Percentiles rank a stretch among this genome's conserved stretches.
These are phyloP conservation scores for Sechiopsis laciniata DNA, from an alignment of 306 rosid genomes.

Conservation along the genomic window DNA sequence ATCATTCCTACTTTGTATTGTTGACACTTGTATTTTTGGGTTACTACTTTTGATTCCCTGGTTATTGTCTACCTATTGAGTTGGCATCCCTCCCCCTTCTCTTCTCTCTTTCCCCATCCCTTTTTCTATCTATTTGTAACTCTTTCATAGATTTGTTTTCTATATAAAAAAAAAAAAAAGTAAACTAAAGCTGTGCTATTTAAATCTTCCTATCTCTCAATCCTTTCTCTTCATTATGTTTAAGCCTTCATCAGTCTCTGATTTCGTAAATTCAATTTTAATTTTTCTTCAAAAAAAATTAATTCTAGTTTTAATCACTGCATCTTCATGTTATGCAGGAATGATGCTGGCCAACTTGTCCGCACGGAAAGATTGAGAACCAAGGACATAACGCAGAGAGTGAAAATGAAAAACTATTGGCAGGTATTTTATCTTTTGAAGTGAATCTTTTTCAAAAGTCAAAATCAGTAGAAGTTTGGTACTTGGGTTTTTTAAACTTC, in stretches of 20 bases:
- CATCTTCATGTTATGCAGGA: slow-evolving; percentile 43
- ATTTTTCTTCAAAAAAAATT: neutral
- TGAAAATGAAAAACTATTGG: slow-evolving; percentile 93
- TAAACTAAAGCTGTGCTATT: too few species aligned
- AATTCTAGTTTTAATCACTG: neutral
- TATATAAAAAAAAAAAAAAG: too few species aligned
- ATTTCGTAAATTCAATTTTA: neutral
- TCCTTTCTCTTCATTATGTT: too few species aligned
- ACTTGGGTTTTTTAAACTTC: neutral
- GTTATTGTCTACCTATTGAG: too few species aligned
- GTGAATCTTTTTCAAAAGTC: neutral
- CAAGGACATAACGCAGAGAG: slow-evolving; percentile 82
- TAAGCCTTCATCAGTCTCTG: neutral
- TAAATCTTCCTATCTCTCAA: too few species aligned
- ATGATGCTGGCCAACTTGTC: slow-evolving; percentile 75
- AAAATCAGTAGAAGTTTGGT: neutral
- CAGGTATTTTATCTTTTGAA: slow-evolving; percentile 41
- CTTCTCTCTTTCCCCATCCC: too few species aligned
- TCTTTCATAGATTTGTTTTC: too few species aligned
- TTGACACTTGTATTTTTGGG: too few species aligned
- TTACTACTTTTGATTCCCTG: too few species aligned
- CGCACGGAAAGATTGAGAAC: slow-evolving; percentile 91
- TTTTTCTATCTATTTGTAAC: too few species aligned
- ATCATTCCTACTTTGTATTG: too few species aligned
- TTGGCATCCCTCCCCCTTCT: too few species aligned